These are phyloP conservation scores for Lentinula raphanica DNA, from an alignment of 768 basidiomycete genomes.

Conservation along the genomic window DNA sequence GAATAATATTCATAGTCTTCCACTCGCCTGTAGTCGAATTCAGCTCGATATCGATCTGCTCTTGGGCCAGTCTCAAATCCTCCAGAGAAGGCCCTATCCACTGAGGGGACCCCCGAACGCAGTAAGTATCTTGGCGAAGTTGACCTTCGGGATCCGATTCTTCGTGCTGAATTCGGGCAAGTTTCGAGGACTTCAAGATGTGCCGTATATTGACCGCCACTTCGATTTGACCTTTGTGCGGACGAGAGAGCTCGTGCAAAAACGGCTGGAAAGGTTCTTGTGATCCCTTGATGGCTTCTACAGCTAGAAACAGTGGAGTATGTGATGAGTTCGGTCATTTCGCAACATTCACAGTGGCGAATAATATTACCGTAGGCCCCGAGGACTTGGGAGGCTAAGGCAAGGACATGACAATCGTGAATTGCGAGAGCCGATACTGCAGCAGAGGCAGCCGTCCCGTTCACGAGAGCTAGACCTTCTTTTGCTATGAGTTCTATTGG, in stretches of 20 bases:
- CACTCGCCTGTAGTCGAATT: slow-evolving; percentile 49
- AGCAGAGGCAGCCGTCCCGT: not conserved
- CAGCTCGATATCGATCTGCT: slow-evolving; percentile 43
- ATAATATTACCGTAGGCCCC: not conserved
- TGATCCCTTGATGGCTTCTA: not conserved
- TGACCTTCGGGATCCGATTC: slow-evolving; percentile 13
- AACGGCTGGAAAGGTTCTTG: not conserved
- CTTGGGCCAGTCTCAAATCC: slow-evolving; percentile 40
- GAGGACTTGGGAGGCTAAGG: not conserved
- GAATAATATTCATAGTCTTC: slow-evolving; percentile 7
- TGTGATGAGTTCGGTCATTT: slow-evolving; percentile 56
- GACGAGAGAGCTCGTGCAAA: slow-evolving; percentile 29
- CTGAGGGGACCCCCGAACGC: slow-evolving; percentile 43
- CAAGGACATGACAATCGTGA: not conserved
- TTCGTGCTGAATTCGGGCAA: slow-evolving; percentile 16
- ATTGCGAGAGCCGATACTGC: not conserved
- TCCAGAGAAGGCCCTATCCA: slow-evolving; percentile 58
- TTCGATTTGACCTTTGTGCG: not conserved
- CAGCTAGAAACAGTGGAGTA: slow-evolving; percentile 51
- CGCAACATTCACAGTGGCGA: slow-evolving; percentile 33
- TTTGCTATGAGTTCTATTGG: not conserved
- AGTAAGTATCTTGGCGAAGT: slow-evolving; percentile 53
- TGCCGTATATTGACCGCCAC: not conserved
- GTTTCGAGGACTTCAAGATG: not conserved
- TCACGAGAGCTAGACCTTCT: slow-evolving; percentile 18